Evolutionary conservation across 179 eudicot species (phyloP), one percentile per base, ranked within the genome.

Genomic region (Silene vulgaris): DNA sequence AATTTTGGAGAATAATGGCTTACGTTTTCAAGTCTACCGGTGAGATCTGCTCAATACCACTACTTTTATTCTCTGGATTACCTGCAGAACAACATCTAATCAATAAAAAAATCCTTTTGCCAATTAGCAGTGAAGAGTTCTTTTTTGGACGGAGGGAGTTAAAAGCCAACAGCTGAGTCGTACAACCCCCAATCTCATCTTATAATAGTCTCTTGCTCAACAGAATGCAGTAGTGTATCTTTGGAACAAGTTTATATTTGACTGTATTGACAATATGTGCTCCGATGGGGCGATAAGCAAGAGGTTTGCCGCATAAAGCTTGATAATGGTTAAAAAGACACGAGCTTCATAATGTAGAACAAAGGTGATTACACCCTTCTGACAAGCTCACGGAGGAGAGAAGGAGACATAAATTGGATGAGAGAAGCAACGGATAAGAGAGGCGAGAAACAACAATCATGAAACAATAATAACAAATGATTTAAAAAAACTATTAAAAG

Each of bases 1-100:
- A 37, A 19, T 17, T 16, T 14, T 57, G 30, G 28, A 37, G 28
- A 35, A 32, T 37, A 50, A 4, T 28, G 32, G 77, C 86, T 82
- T 59, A 85, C 88, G 86, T 76, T 76, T 85, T 85, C 71, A 85
- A 71, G 75, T 85, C 86, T 70, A 74, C 62, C 8, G 87, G 60
- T 13, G 82, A 77, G 64, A 74, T 77, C 70, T 78, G 88, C 67
- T 79, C 86, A 63, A 29, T 35, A 35, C 80, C 52, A 73, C 77
- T 71, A 19, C 37, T 20, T 54, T 13, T 80, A 80, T 78, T 82
- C 71, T 80, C 88, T 52, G 82, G 40, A 76, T 79, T 80, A 69
- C 82, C 88, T 82, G 84, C 74, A 76, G 29, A 64, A 79, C n/a
- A 56, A 59, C 65, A 70, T 43, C 40, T 40, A 52, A 65, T 72